Evolutionary conservation across 805 yeast species (phyloP).

Genomic region (Yarrowia deformans): DNA sequence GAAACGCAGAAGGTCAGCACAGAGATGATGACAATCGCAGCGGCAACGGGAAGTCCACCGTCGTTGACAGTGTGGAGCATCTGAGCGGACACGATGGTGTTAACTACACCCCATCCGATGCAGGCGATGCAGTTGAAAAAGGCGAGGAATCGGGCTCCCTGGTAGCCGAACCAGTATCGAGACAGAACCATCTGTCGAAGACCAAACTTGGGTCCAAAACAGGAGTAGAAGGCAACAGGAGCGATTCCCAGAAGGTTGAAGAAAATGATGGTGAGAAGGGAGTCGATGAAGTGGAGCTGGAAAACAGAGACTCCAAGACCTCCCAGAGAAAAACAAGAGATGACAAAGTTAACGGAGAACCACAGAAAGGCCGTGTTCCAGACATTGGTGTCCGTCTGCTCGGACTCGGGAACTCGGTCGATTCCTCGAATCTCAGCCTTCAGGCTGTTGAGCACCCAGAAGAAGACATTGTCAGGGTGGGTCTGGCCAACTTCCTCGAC

Average conservation of each 20-base stretch:
- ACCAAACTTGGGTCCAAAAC: constrained; percentile 84
- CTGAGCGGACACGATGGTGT: constrained; percentile 89
- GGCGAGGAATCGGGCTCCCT: constrained; percentile 77
- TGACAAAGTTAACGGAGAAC: constrained; percentile 87
- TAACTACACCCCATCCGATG: constrained; percentile 95
- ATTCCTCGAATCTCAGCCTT: constrained; percentile 73
- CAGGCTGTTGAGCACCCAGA: constrained; percentile 23
- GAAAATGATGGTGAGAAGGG: constrained; percentile 70
- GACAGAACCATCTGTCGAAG: constrained; percentile 87
- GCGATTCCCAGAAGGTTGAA: constrained; percentile 75
- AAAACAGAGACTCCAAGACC: constrained; percentile 69
- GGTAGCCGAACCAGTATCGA: constrained; percentile 77
- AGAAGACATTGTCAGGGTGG: constrained; percentile 27
- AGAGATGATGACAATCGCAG: constrained; percentile 79
- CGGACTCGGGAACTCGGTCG: constrained; percentile 80
- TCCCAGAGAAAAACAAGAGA: constrained; percentile 84
- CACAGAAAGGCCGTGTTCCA: constrained; percentile 84
- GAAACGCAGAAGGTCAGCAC: constrained; percentile 72
- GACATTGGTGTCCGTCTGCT: constrained; percentile 70
- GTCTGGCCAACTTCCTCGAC: constrained; percentile 39
- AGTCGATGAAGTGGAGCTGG: constrained; percentile 75
- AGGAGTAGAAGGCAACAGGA: constrained; percentile 83
- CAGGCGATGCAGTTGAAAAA: constrained; percentile 81
- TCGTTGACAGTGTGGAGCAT: constrained; percentile 76
- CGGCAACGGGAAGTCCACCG: constrained; percentile 81